Evolutionary conservation across 768 basidiomycete species (phyloP).

Genomic region (Rhodotorula sphaerocarpa): DNA sequence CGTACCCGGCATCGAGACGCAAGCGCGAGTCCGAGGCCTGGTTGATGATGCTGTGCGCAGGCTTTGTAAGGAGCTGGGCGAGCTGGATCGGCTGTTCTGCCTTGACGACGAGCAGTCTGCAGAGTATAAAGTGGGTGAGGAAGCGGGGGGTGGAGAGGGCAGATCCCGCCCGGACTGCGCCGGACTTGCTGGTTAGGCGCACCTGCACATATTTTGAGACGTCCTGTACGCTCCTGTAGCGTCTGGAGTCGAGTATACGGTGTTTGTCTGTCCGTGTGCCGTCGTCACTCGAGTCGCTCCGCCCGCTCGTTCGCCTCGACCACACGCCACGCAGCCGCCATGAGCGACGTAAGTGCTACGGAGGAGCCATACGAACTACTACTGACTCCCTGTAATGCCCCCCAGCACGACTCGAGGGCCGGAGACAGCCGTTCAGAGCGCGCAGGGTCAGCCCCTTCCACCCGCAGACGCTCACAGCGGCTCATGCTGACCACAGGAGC

Average conservation of each 20-base stretch:
- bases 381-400: background rate
- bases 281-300: too few species aligned
- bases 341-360: background rate
- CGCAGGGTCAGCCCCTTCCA: conserved; percentile 4
- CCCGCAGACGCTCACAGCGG: background rate
- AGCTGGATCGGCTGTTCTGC: conserved; percentile 86
- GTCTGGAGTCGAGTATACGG: too few species aligned
- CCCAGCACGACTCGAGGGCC: background rate
- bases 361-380: too few species aligned
- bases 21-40: conserved; percentile 92
- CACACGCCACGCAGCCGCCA: too few species aligned
- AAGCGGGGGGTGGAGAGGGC: background rate
- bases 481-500: background rate
- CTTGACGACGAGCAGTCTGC: conserved; percentile 62
- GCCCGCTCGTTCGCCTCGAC: too few species aligned
- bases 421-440: conserved; percentile 15
- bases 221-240: too few species aligned
- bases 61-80: conserved; percentile 85
- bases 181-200: background rate
- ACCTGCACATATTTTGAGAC: background rate
- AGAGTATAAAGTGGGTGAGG: background rate
- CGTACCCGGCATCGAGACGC: conserved; percentile 45
- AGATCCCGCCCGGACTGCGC: background rate
- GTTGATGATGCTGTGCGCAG: conserved; percentile 92
- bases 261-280: too few species aligned